These are phyloP conservation scores for Trichoderma breve DNA, from an alignment of 2,329 filamentous ascomycete species.

Conservation along the genomic window DNA sequence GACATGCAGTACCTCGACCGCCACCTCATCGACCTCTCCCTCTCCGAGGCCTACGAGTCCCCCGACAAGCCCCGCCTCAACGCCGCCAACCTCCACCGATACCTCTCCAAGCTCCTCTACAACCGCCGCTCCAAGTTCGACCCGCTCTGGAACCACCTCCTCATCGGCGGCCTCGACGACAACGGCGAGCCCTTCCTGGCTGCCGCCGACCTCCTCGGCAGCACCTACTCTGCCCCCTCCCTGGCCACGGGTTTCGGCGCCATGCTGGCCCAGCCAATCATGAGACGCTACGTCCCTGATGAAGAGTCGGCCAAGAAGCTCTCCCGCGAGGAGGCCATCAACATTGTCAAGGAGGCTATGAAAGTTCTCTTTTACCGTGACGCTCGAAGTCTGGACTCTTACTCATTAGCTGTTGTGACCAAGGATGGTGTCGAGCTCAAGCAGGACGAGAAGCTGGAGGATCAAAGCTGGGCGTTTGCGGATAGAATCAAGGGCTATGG, in stretches of 20 bases:
- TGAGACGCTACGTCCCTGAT: slow-evolving; percentile 80
- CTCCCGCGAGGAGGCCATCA: slow-evolving; percentile 73
- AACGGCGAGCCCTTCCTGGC: slow-evolving; percentile 83
- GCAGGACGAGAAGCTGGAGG: slow-evolving; percentile 83
- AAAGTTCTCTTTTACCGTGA: slow-evolving; percentile 98
- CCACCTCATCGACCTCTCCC: slow-evolving; percentile 77
- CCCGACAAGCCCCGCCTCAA: slow-evolving; percentile 57
- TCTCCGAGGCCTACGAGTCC: slow-evolving; percentile 78
- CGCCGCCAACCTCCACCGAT: slow-evolving; percentile 94
- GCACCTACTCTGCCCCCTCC: slow-evolving; percentile 82
- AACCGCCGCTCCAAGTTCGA: slow-evolving; percentile 92
- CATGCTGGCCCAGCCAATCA: slow-evolving; percentile 87
- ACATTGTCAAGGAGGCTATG: slow-evolving; percentile 88
- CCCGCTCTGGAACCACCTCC: slow-evolving; percentile 93
- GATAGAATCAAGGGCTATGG: slow-evolving; percentile 94
- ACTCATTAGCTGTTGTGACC: slow-evolving; percentile 87
- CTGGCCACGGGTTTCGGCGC: slow-evolving; percentile 92
- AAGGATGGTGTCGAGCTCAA: slow-evolving; percentile 84
- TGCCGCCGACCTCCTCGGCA: slow-evolving; percentile 86
- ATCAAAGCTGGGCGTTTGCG: slow-evolving; percentile 97
- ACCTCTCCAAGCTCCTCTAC: slow-evolving; percentile 95
- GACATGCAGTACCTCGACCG: slow-evolving; percentile 99
- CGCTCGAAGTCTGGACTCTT: slow-evolving; percentile 85
- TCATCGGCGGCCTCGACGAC: slow-evolving; percentile 85
- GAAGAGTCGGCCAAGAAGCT: slow-evolving; percentile 73